A percentile compares a stretch with the other conserved stretches of the same genome.
These are phyloP conservation scores for Eucalyptus marginata DNA, from an alignment of 345 rosid genomes.

Conservation along the genomic window DNA sequence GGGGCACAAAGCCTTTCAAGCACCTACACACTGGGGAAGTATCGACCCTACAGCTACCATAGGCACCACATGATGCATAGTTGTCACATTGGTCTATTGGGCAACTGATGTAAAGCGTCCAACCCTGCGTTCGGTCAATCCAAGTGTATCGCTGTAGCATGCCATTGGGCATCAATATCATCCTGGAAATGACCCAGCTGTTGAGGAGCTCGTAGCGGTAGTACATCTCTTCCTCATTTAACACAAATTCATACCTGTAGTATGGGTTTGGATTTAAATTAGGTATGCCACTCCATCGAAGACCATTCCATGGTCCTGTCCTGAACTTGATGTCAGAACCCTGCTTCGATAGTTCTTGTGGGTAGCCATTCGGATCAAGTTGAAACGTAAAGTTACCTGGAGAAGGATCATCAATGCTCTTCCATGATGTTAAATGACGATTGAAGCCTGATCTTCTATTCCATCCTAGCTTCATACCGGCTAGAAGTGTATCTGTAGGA, in stretches of 20 bases:
- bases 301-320: conserved; percentile 39
- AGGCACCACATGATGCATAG: conserved; percentile 21
- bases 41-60: conserved; percentile 20
- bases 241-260: conserved; percentile 3
- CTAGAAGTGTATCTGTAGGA: conserved; percentile 21
- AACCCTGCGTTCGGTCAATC: conserved; percentile 6
- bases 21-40: conserved; percentile 20
- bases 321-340: conserved; percentile 2
- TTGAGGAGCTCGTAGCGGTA: conserved; percentile 9
- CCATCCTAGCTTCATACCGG: conserved; percentile 38
- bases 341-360: conserved; percentile 10
- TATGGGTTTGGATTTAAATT: not conserved
- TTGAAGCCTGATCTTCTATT: conserved; percentile 12
- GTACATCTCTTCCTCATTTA: conserved; percentile 12
- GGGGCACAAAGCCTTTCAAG: conserved; percentile 34
- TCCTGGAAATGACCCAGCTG: conserved; percentile 5
- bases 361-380: conserved; percentile 17
- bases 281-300: conserved; percentile 19
- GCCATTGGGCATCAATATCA: conserved; percentile 11
- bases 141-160: conserved; percentile 10
- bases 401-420: conserved; percentile 27
- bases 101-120: conserved; percentile 15
- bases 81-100: conserved; percentile 27
- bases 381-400: conserved; percentile 3
- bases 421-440: conserved; percentile 24